Conservation (phyloP, 352 stramenopile species). For the Phytophthora constricta region DNA sequence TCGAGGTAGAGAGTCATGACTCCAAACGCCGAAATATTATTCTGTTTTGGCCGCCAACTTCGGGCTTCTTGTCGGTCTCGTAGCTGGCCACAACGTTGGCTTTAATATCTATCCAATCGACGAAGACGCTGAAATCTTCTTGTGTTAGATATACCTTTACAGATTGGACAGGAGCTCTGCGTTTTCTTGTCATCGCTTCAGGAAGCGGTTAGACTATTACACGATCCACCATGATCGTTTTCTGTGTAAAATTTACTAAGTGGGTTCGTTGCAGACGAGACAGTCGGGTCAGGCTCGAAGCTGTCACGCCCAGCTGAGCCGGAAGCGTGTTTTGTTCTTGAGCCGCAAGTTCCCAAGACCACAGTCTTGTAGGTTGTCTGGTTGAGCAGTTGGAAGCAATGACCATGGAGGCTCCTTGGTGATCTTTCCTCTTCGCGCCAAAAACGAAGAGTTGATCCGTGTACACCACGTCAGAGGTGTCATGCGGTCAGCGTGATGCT, state of each 20-base stretch:
- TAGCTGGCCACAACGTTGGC: neutral
- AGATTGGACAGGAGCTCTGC: neutral
- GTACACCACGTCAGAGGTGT: too few species aligned
- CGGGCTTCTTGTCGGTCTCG: neutral
- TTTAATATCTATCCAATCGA: neutral
- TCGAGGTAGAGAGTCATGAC: neutral
- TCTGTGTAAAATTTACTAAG: neutral
- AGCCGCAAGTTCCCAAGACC: neutral
- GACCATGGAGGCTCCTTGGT: neutral
- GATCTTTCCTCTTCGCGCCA: neutral
- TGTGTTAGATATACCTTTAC: neutral
- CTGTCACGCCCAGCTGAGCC: neutral
- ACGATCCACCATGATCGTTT: neutral
- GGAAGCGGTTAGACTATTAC: neutral
- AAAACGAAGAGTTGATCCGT: neutral
- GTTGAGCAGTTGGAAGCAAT: neutral
- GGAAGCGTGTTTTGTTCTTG: neutral
- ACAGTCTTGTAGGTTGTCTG: neutral
- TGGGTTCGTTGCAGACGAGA: neutral
- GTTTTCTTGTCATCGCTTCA: neutral
- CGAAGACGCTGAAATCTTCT: neutral
- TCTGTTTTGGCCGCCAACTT: neutral
- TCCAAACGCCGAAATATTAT: neutral
- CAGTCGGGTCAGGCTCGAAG: neutral
- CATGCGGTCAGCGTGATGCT: too few species aligned